phyloP scores from a whole-genome alignment of 495 filamentous ascomycete species.

The Penicillium coffeae region DNA sequence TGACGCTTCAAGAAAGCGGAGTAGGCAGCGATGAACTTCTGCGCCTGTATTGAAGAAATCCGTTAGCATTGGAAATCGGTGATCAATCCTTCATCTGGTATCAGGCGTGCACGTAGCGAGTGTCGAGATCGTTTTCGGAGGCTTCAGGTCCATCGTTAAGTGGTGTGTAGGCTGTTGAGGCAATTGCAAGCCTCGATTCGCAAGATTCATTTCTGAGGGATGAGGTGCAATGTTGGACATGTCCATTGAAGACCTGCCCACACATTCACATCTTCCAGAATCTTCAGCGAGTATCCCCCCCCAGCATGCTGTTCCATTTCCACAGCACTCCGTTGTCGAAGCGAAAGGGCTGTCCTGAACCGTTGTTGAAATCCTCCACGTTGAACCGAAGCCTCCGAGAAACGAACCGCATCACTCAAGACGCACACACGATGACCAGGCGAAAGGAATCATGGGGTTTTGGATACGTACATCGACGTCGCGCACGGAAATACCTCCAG shows the following conservation, averaged over 20 bases:
- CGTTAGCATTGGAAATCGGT: constrained; percentile 31
- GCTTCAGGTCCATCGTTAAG: too few species aligned
- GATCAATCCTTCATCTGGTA: too few species aligned
- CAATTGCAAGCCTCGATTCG: background rate
- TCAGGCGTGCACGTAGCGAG: constrained; percentile 4
- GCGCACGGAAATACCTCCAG: constrained; percentile 75
- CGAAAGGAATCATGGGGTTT: constrained; percentile 9
- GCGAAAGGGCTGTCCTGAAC: background rate
- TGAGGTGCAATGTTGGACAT: too few species aligned
- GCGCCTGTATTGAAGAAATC: constrained; percentile 53
- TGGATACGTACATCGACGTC: constrained; percentile 79
- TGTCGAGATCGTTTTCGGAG: constrained; percentile 16
- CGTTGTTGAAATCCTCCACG: background rate
- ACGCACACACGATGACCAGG: constrained; percentile 22
- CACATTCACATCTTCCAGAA: background rate
- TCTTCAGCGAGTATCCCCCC: background rate
- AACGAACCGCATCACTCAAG: constrained; percentile 20
- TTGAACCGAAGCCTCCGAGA: constrained; percentile 3
- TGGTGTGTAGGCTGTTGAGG: constrained; percentile 6
- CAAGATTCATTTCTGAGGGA: too few species aligned
- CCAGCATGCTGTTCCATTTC: background rate
- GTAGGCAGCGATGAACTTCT: constrained; percentile 94
- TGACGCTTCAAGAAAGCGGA: constrained; percentile 97
- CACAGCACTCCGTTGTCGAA: background rate
- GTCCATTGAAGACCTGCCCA: background rate